Base-by-base conservation (phyloP, 371 early-diverging fungal species). In the Lichtheimia hyalospora region DNA sequence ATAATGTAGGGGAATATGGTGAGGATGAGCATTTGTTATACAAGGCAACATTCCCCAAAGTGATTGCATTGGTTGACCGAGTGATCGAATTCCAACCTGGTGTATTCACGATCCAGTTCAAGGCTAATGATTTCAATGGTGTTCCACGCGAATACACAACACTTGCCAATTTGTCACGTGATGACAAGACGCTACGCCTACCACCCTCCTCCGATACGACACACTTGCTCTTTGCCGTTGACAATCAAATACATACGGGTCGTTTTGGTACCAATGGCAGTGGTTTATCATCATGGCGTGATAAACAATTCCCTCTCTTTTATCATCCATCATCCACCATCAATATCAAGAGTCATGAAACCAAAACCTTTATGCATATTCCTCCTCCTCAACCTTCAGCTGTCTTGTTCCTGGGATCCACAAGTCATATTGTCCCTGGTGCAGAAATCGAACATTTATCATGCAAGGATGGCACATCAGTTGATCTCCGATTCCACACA, bases 391-490 rank as follows among this genome's bases (percentile, higher is more conserved):
- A 51, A 15, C 6, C 7, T 4, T 43, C 42, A 2, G 40, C 59
- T 12, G 52, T 69, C 0, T 16, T 62, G 4, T 58, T 81, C 12
- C 34, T 81, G 46, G 81, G 81, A 7, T 67, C 81, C 1, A 62
- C 63, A 2, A 69, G 74, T 28, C 81, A 81, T 52, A 77, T 81
- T 42, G 71, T 81, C 0, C 81, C 81, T 48, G 81, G 78, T 20
- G 63, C 73, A 20, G 81, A 81, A 54, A 42, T 81, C 1, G 42
- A 50, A 25, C 56, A 57, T 18, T 34, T 34, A 34, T 34, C 34
- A 34, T 34, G 34, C 34, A 34, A 34, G 2, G 34, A 34, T 10
- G 34, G 10, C 34, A 8, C 34, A 10, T 57, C 60, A n/a, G 28
- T 55, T 5, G 24, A 69, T 24, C 42, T 69, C 16, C 21, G 24